phyloP scores from a whole-genome alignment of 2,329 filamentous ascomycete species.

The Westerdykella aurantiaca region DNA sequence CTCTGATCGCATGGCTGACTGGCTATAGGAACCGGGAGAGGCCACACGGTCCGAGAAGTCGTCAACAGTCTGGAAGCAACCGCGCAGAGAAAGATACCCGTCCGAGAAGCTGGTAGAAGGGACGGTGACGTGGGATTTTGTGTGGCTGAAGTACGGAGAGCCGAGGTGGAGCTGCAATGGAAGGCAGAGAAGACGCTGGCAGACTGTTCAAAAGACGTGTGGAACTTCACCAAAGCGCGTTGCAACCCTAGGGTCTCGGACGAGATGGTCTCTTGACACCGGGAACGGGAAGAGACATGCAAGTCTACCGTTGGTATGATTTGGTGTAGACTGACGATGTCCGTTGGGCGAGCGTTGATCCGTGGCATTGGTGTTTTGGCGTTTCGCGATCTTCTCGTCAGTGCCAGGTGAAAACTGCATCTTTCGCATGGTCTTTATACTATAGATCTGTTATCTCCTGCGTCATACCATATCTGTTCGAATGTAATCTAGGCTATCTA shows the following conservation, averaged over 20 bases:
- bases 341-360: neutral
- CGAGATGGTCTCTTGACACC: conserved; percentile 1
- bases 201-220: conserved; percentile 36
- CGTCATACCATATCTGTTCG: neutral
- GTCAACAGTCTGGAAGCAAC: conserved; percentile 36
- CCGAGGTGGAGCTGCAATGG: conserved; percentile 37
- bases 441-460: conserved; percentile 10
- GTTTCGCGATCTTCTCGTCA: conserved; percentile 6
- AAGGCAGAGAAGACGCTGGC: conserved; percentile 32
- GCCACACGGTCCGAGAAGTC: conserved; percentile 41
- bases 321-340: too few species aligned
- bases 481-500: conserved; percentile 2
- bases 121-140: conserved; percentile 41
- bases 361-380: conserved; percentile 15
- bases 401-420: conserved; percentile 9
- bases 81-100: conserved; percentile 32
- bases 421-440: conserved; percentile 8
- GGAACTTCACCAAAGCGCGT: conserved; percentile 34
- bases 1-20: conserved; percentile 9
- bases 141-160: conserved; percentile 36
- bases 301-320: too few species aligned
- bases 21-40: conserved; percentile 35
- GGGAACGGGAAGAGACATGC: too few species aligned
- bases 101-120: conserved; percentile 33
- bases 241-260: conserved; percentile 11